A percentile compares a stretch with the other conserved stretches of the same genome.
These are phyloP conservation scores for Globisporangium barbulae DNA, from an alignment of 352 stramenopile species.

Conservation along the genomic window DNA sequence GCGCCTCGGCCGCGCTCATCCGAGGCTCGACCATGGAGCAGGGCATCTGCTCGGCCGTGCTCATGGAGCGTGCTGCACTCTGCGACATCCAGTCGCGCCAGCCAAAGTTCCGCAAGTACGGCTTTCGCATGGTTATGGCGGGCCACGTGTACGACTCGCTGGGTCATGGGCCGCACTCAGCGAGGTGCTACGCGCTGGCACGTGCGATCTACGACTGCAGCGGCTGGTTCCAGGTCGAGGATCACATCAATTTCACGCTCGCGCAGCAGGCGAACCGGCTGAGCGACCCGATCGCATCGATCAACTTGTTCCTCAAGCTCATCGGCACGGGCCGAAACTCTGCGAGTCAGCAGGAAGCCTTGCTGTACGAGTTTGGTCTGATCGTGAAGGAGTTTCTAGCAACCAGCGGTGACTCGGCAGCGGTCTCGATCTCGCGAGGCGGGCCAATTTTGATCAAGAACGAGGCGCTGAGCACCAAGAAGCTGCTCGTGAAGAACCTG, in stretches of 20 bases:
- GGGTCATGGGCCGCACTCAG: constrained; percentile 67
- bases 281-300: constrained; percentile 74
- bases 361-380: constrained; percentile 80
- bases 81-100: constrained; percentile 68
- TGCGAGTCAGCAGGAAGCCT: constrained; percentile 75
- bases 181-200: constrained; percentile 77
- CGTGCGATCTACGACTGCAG: constrained; percentile 77
- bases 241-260: constrained; percentile 88
- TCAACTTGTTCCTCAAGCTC: constrained; percentile 83
- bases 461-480: constrained; percentile 25
- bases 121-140: constrained; percentile 89
- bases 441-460: constrained; percentile 30
- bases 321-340: constrained; percentile 81
- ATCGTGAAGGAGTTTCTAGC: constrained; percentile 80
- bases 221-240: constrained; percentile 84
- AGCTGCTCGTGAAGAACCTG: constrained; percentile 66
- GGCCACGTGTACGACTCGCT: constrained; percentile 80
- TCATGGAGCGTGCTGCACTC: constrained; percentile 75
- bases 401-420: constrained; percentile 22
- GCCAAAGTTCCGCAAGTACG: constrained; percentile 85
- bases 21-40: constrained; percentile 83
- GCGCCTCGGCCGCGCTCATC: constrained; percentile 76
- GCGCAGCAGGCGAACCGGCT: constrained; percentile 77
- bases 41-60: constrained; percentile 76
- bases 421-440: constrained; percentile 28